Evolutionary conservation across 768 basidiomycete species (phyloP).

Genomic region (Boletus rufocinnamomeus): DNA sequence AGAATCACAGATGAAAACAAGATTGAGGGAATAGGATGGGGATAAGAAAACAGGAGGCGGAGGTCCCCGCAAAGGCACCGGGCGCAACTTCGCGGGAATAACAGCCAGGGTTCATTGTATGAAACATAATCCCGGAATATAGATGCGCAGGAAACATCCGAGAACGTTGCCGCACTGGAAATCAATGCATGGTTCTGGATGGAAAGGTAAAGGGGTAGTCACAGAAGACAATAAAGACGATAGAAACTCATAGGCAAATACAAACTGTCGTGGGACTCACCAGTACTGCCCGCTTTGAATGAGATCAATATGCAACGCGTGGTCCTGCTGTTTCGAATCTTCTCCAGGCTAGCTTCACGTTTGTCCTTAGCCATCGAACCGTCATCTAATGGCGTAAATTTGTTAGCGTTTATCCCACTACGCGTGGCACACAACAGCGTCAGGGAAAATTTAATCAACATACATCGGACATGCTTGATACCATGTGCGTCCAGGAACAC

Average conservation of each 20-base stretch:
- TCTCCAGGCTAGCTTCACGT: constrained; percentile 72
- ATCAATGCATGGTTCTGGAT: not conserved
- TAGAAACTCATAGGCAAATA: not conserved
- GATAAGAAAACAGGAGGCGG: not conserved
- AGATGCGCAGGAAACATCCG: not conserved
- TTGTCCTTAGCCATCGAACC: constrained; percentile 80
- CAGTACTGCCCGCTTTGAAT: constrained; percentile 95
- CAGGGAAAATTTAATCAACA: constrained; percentile 32
- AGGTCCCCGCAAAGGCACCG: not conserved
- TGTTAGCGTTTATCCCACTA: constrained; percentile 7
- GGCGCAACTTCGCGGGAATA: constrained; percentile 3
- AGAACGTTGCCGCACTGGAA: not conserved
- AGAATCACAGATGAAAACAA: not conserved
- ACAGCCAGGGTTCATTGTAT: too few relatives aligned
- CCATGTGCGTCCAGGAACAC: constrained; percentile 73
- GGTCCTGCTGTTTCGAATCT: constrained; percentile 60
- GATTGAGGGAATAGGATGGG: not conserved
- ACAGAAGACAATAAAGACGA: not conserved
- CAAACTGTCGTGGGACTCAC: constrained; percentile 40
- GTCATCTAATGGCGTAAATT: constrained; percentile 61
- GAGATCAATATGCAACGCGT: constrained; percentile 88
- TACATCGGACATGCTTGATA: constrained; percentile 83
- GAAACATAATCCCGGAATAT: not conserved
- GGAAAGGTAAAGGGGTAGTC: not conserved
- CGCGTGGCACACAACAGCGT: not conserved